These are phyloP conservation scores for Picea sitchensis DNA, from an alignment of 75 land plant species.

Conservation along the genomic window DNA sequence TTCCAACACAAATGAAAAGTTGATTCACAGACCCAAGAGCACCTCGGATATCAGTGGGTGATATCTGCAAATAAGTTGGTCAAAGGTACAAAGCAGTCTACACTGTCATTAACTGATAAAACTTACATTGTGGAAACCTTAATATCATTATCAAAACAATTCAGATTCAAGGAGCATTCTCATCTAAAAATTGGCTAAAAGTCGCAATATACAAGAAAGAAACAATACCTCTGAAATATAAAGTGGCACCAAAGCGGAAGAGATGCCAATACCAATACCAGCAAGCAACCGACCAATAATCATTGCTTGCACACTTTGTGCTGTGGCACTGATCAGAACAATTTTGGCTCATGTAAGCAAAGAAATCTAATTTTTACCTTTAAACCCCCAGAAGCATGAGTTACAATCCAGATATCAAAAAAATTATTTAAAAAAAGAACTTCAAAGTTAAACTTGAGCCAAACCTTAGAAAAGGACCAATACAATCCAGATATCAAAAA, in stretches of 20 bases:
- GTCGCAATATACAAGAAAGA: too few relatives aligned
- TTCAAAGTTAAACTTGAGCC: background rate
- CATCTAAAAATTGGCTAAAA: too few relatives aligned
- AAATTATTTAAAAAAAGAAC: background rate
- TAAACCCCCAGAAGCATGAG: too few relatives aligned
- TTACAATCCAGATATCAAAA: background rate
- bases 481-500: background rate
- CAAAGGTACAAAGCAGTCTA: too few relatives aligned
- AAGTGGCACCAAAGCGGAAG: slow-evolving; percentile 92
- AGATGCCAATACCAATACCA: slow-evolving; percentile 94
- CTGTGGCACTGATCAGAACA: slow-evolving; percentile 64
- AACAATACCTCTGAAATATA: slow-evolving; percentile 89
- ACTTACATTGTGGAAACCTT: too few relatives aligned
- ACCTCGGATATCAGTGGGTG: slow-evolving; percentile 98
- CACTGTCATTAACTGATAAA: too few relatives aligned
- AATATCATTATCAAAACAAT: background rate
- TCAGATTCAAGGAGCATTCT: background rate
- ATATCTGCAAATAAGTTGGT: slow-evolving; percentile 46
- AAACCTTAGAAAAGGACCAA: slow-evolving; percentile 89
- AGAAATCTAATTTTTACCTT: too few relatives aligned
- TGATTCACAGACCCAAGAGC: slow-evolving; percentile 95
- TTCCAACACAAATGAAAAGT: slow-evolving; percentile 91
- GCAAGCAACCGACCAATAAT: slow-evolving; percentile 85
- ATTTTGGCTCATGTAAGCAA: slow-evolving; percentile 8
- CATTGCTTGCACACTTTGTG: slow-evolving; percentile 77